Base-by-base conservation (phyloP, 176 grass and related monocot species). In the Musa schizocarpa region DNA sequence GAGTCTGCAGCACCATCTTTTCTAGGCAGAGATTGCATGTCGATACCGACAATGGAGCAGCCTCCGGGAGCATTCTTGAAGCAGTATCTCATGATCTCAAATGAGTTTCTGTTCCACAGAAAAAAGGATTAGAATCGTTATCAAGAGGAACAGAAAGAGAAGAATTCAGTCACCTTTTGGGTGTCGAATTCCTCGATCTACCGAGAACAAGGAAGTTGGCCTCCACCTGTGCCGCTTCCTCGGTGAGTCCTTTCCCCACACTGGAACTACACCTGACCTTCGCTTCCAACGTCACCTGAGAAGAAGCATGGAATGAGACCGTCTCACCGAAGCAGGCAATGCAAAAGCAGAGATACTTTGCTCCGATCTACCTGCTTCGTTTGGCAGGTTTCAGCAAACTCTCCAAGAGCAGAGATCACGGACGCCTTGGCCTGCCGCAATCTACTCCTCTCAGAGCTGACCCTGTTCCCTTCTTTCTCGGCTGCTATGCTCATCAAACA, bases 221-320 rank as follows among this genome's bases (percentile, higher is more conserved):
- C 83, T 91, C 82, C 27, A 85, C 80, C 29, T 74, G 20, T 49
- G 81, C 71, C 48, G 90, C 95, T 84, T 94, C 88, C 53, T 84
- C 78, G 7, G 84, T 87, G n/a, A 99, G 86, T 16, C 88, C 88
- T 79, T 71, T 91, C 51, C 84, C 88, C 79, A 99, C 84, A 74
- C 83, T 99, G 17, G 90, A 86, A 74, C 90, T 84, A 53, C 77
- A 85, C 67, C 88, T 78, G 13, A 99, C 88, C 62, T 93, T 94
- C n/a, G 90, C 86, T 80, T 99, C 95, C 88, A 99, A 87, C 78
- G 77, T 94, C 25, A 99, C 85, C 94, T 98, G 71, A 73, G 68
- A 78, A 86, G 52, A 66, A 48, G 74, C 73, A 66, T 67, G 79
- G 12, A 66, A 43, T 34, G 24, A 68, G 55, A 55, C 34, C 34